Percentiles rank a stretch among this genome's conserved stretches.
Conservation (phyloP, 2,329 filamentous ascomycete species). For the Colletotrichum lentis region DNA sequence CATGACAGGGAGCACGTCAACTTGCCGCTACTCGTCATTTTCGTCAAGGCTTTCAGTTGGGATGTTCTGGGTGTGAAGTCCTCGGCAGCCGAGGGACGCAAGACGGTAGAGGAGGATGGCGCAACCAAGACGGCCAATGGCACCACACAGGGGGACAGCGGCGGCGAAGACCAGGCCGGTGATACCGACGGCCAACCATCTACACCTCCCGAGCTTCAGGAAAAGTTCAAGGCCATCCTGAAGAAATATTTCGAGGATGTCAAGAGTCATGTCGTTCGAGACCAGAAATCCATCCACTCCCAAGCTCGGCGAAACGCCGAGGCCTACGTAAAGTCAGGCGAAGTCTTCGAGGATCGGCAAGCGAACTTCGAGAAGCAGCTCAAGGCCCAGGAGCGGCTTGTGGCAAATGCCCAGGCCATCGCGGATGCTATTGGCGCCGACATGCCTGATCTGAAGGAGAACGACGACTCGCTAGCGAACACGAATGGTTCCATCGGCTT, state of each 20-base stretch:
- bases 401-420: conserved; percentile 88
- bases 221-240: conserved; percentile 86
- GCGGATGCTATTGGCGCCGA: conserved; percentile 88
- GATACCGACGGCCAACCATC: conserved; percentile 70
- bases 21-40: conserved; percentile 88
- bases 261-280: conserved; percentile 84
- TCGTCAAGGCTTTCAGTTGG: conserved; percentile 96
- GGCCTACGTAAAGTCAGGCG: conserved; percentile 96
- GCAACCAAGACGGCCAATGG: conserved; percentile 58
- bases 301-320: conserved; percentile 96
- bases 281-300: conserved; percentile 85
- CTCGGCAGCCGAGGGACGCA: conserved; percentile 78
- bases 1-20: conserved; percentile 94
- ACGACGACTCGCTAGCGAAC: conserved; percentile 72
- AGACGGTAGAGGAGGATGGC: conserved; percentile 83
- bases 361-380: conserved; percentile 93
- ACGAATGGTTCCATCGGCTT: conserved; percentile 85
- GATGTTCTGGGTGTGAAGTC: conserved; percentile 86
- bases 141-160: conserved; percentile 16
- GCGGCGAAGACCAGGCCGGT: conserved; percentile 43
- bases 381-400: conserved; percentile 89
- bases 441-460: conserved; percentile 91
- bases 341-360: conserved; percentile 97
- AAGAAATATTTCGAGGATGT: conserved; percentile 92
- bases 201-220: conserved; percentile 77